Base-by-base conservation (phyloP, 257 asterid species). In the Scutellaria baicalensis region DNA sequence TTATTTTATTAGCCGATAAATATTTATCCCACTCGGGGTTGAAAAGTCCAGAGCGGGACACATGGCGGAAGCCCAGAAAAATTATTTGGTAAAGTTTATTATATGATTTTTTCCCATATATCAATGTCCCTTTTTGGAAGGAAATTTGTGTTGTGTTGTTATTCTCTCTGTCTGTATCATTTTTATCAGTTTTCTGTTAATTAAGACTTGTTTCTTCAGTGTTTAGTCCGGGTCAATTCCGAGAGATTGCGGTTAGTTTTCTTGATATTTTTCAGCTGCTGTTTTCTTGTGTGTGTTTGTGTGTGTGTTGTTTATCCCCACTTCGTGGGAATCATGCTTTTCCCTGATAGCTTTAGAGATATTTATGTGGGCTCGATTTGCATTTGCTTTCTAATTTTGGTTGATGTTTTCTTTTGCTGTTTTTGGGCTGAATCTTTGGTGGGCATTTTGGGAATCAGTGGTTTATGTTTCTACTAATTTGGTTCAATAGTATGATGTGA, bases 141-240 rank as follows among this genome's bases (percentile, higher is more conserved):
- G 60, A 47, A 55, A 56, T 42, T 49, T 50, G 50, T 13, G 51
- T 36, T 59, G 49, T 57, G 58, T 36, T 64, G 36, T 58, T 68
- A 11, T 45, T 43, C 64, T 51, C 31, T 40, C 70, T 13, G 66
- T 69, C 5, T 54, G 67, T 48, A 42, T 50, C 66, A 43, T 64
- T 64, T 48, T 17, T 60, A 51, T 43, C 77, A 57, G 76, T 59
- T 64, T 59, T 70, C 42, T 48, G 62, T 75, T 75, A 60, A 65
- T 43, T 42, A 43, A 13, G 77, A 59, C 61, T 50, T 36, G 47
- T 42, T 38, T 23, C 35, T 36, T 59, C 74, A 27, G 70, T 74
- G 66, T 54, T 69, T 16, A 69, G 31, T 62, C 67, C 52, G 59
- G 62, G 77, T 69, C 81, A 77, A 69, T 72, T 62, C 57, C 43